phyloP scores from a whole-genome alignment of 1,284 basidiomycete genomes.

The Omphalotus olearius region DNA sequence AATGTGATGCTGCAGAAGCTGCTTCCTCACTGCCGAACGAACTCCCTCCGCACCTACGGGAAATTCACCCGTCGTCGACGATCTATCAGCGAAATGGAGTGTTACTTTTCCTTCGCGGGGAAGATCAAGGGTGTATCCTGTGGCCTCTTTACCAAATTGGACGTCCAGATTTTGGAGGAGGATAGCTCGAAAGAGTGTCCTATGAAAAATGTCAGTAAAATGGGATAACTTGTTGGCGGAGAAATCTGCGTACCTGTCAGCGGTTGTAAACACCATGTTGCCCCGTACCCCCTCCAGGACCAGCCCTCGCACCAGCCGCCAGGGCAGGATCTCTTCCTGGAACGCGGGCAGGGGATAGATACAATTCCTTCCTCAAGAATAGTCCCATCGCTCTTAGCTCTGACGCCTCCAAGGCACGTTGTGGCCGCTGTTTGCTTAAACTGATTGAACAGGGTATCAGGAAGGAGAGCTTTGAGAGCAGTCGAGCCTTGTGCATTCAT shows the following conservation, averaged over 20 bases:
- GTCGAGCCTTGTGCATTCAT: neutral
- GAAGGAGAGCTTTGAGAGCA: conserved; percentile 2
- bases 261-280: conserved; percentile 3
- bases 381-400: conserved; percentile 1
- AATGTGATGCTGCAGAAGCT: conserved; percentile 1
- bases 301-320: neutral
- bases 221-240: neutral
- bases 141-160: conserved; percentile 4
- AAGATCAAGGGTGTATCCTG: neutral
- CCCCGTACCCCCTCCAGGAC: neutral
- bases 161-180: conserved; percentile 6
- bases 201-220: neutral
- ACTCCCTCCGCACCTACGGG: conserved; percentile 3
- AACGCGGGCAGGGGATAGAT: neutral
- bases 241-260: neutral
- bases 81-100: conserved; percentile 2
- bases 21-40: conserved; percentile 3
- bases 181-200: conserved; percentile 7
- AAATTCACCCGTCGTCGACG: conserved; percentile 6
- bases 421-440: conserved; percentile 5
- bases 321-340: neutral
- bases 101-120: conserved; percentile 2
- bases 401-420: neutral
- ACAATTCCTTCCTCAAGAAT: neutral
- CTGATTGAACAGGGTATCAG: neutral